Conservation (phyloP, 129 eudicot species). For the Flaveria linearis region DNA sequence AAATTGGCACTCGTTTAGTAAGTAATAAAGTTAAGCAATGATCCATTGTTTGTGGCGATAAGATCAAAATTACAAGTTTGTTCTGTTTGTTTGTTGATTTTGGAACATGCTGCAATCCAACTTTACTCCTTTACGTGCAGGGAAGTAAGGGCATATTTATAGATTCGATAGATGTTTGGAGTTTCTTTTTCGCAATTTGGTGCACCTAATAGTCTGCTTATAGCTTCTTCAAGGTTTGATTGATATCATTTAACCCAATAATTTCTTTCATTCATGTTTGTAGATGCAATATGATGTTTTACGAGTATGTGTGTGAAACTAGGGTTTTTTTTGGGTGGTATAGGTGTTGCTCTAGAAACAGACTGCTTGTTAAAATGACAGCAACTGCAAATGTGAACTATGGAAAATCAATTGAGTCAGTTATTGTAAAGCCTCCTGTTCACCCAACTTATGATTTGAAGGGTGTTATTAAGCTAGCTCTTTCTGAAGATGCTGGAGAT, state of each 20-base stretch:
- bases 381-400: constrained; percentile 36
- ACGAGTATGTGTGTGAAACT: background rate
- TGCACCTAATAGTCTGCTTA: constrained; percentile 27
- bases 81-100: background rate
- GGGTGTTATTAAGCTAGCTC: constrained; percentile 79
- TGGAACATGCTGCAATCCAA: background rate
- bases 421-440: constrained; percentile 60
- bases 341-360: constrained; percentile 29
- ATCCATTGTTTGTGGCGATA: too few relatives aligned
- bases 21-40: constrained; percentile 27
- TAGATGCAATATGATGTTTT: background rate
- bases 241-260: background rate
- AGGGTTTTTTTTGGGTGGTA: background rate
- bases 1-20: too few relatives aligned
- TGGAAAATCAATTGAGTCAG: constrained; percentile 38
- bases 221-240: constrained; percentile 46
- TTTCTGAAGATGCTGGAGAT: constrained; percentile 93
- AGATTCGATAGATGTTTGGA: constrained; percentile 33
- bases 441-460: constrained; percentile 94
- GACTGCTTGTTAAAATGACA: constrained; percentile 57
- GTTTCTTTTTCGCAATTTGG: constrained; percentile 22
- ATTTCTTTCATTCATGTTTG: background rate
- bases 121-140: constrained; percentile 24
- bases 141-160: background rate
- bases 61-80: background rate